Conservation (phyloP, 2,329 filamentous ascomycete species). For the Trichophyton mentagrophytes region DNA sequence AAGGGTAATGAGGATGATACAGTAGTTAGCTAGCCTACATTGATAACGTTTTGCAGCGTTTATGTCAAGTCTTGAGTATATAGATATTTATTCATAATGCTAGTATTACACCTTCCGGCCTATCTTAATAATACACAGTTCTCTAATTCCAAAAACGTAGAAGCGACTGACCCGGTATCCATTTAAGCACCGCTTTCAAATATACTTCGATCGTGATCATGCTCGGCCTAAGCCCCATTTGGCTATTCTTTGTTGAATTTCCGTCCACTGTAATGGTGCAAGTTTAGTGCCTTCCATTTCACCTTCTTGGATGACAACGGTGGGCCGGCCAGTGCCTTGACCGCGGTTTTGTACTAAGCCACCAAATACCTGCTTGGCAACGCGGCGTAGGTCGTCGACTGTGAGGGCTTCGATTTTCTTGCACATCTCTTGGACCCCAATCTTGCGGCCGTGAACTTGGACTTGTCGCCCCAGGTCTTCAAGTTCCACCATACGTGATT, state of each 20-base stretch:
- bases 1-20: background rate
- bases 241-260: constrained; percentile 76
- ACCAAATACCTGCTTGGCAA: constrained; percentile 65
- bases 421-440: constrained; percentile 90
- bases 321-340: constrained; percentile 71
- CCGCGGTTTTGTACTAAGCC: constrained; percentile 65
- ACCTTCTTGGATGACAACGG: constrained; percentile 87
- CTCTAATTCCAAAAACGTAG: background rate
- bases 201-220: constrained; percentile 22
- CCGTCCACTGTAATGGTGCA: constrained; percentile 65
- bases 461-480: constrained; percentile 92
- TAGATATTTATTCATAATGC: constrained; percentile 2
- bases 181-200: background rate
- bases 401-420: constrained; percentile 69
- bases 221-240: constrained; percentile 66
- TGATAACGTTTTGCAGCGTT: background rate
- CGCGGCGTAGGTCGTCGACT: constrained; percentile 64
- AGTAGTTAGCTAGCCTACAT: background rate
- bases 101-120: background rate
- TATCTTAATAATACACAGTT: constrained; percentile 3
- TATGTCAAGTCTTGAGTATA: background rate
- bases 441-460: constrained; percentile 88
- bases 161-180: background rate
- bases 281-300: constrained; percentile 57
- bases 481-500: constrained; percentile 91